phyloP scores from a whole-genome alignment of 1,284 basidiomycete genomes.

The Clitocybe nebularis region DNA sequence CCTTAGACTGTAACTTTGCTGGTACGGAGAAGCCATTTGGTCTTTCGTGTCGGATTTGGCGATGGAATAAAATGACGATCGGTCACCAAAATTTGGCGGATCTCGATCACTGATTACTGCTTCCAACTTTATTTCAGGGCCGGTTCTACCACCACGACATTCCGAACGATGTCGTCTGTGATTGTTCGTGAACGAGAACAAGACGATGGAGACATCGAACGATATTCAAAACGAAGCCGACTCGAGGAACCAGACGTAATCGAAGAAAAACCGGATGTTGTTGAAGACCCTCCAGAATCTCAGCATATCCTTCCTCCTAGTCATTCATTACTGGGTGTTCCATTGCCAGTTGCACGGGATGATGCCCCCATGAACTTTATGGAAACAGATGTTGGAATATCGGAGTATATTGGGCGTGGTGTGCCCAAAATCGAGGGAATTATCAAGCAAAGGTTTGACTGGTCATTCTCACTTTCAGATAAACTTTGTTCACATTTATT shows the following conservation, averaged over 20 bases:
- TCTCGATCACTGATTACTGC: conserved; percentile 9
- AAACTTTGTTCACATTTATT: conserved; percentile 4
- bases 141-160: background rate
- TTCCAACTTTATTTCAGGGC: background rate
- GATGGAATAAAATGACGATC: conserved; percentile 7
- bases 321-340: conserved; percentile 58
- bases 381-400: conserved; percentile 88
- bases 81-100: conserved; percentile 6
- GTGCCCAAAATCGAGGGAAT: conserved; percentile 81
- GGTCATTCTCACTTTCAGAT: no score
- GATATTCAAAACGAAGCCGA: conserved; percentile 55
- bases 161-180: conserved; percentile 25
- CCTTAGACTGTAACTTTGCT: conserved; percentile 63
- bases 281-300: conserved; percentile 15
- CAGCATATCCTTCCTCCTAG: conserved; percentile 69
- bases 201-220: conserved; percentile 40
- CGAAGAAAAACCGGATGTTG: conserved; percentile 14
- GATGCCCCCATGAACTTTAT: conserved; percentile 57
- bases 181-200: conserved; percentile 51
- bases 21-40: conserved; percentile 39
- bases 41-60: background rate
- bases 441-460: conserved; percentile 96
- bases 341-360: conserved; percentile 42
- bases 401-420: conserved; percentile 75
- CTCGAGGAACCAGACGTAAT: conserved; percentile 29